Evolutionary conservation across 768 basidiomycete species (phyloP).

Genomic region (Daedaleopsis sinensis): DNA sequence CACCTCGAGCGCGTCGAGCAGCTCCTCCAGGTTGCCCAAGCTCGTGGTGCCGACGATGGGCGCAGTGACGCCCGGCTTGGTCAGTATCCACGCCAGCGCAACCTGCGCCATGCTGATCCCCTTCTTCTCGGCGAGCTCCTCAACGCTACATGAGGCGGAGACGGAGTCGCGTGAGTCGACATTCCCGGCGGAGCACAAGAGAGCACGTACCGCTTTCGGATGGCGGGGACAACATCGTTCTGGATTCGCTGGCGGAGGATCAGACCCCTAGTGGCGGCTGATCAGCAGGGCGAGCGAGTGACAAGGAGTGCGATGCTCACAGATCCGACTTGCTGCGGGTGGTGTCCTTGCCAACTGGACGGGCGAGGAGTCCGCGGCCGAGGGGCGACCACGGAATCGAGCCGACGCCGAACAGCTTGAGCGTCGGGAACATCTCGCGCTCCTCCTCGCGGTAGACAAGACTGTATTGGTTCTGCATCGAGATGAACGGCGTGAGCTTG

Average conservation of each 20-base stretch:
- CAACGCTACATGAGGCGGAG: constrained; percentile 30
- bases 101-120: constrained; percentile 40
- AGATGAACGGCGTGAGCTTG: constrained; percentile 56
- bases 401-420: constrained; percentile 38
- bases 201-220: no score
- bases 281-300: background rate
- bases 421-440: constrained; percentile 57
- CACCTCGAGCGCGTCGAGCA: constrained; percentile 42
- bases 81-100: constrained; percentile 37
- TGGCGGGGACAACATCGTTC: background rate
- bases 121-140: constrained; percentile 43
- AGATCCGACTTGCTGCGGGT: constrained; percentile 28
- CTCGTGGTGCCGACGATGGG: constrained; percentile 36
- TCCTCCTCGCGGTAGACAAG: constrained; percentile 65
- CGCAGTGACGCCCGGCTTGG: constrained; percentile 29
- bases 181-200: constrained; percentile 15
- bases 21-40: constrained; percentile 41
- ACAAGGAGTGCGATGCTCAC: constrained; percentile 5
- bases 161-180: background rate
- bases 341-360: constrained; percentile 28
- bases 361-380: constrained; percentile 36
- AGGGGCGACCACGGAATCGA: constrained; percentile 44
- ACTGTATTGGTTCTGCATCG: constrained; percentile 65
- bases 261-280: background rate
- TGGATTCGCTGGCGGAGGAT: no score